Conservation (phyloP, 495 filamentous ascomycete genomes). For the Tirmania nivea region DNA sequence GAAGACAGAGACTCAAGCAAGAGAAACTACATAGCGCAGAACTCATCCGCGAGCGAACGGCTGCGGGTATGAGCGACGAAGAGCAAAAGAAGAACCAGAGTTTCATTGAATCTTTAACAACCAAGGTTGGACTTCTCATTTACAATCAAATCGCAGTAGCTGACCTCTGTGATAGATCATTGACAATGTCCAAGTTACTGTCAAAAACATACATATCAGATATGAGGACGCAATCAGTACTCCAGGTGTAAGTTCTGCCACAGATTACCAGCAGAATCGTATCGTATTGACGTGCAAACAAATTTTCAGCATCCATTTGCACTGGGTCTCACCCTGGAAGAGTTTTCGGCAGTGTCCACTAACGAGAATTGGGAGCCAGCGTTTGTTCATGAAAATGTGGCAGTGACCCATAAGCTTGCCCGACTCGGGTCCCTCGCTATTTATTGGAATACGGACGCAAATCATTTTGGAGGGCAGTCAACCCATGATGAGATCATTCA, state of each 20-base stretch:
- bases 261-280: background rate
- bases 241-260: conserved; percentile 30
- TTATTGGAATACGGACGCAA: conserved; percentile 92
- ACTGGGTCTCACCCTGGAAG: conserved; percentile 70
- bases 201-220: conserved; percentile 93
- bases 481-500: conserved; percentile 53
- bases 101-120: conserved; percentile 82
- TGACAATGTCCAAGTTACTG: conserved; percentile 87
- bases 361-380: conserved; percentile 83
- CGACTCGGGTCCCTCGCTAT: conserved; percentile 68
- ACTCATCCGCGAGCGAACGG: conserved; percentile 66
- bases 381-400: conserved; percentile 68
- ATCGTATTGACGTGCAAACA: conserved; percentile 1
- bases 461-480: conserved; percentile 56
- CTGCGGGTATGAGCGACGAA: conserved; percentile 83
- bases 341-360: conserved; percentile 90
- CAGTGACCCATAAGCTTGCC: conserved; percentile 76
- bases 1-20: conserved; percentile 76
- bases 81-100: conserved; percentile 91
- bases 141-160: conserved; percentile 1
- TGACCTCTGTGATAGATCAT: conserved; percentile 35
- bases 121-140: conserved; percentile 28
- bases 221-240: conserved; percentile 96
- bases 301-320: conserved; percentile 56
- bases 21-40: conserved; percentile 94